These are phyloP conservation scores for Umbellularia californica DNA, from an alignment of 164 flowering plant genomes.

Conservation along the genomic window DNA sequence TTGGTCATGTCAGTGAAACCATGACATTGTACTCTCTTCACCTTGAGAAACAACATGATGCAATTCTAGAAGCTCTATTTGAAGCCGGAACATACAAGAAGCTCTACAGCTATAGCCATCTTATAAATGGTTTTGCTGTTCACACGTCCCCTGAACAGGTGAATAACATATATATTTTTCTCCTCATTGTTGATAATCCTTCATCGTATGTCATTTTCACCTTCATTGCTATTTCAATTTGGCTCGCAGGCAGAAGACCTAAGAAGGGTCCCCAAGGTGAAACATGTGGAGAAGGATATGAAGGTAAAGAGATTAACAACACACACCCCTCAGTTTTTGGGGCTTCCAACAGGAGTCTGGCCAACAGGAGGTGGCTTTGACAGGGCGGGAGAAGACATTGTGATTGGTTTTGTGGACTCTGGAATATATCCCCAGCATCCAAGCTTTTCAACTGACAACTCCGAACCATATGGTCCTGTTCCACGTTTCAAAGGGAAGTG, in stretches of 20 bases:
- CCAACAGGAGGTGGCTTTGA: constrained; percentile 96
- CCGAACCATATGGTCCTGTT: constrained; percentile 81
- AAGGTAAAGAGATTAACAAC: constrained; percentile 88
- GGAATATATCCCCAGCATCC: constrained; percentile 93
- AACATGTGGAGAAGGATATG: constrained; percentile 90
- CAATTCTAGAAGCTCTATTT: constrained; percentile 81
- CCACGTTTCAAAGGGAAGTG: constrained; percentile 86
- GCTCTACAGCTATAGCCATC: constrained; percentile 90
- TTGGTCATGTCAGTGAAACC: constrained; percentile 45
- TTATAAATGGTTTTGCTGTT: constrained; percentile 90
- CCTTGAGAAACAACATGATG: constrained; percentile 88
- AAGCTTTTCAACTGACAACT: constrained; percentile 60
- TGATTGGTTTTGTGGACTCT: constrained; percentile 93
- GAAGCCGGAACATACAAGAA: constrained; percentile 73
- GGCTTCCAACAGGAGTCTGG: constrained; percentile 99
- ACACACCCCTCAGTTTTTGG: constrained; percentile 96
- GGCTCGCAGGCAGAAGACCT: constrained; percentile 83
- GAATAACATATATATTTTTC: constrained; percentile 1
- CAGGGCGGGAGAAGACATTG: constrained; percentile 91
- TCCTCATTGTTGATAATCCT: background rate
- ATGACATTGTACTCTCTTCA: constrained; percentile 72
- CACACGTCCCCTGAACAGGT: constrained; percentile 90
- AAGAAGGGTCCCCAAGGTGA: constrained; percentile 69
- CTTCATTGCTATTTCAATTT: constrained; percentile 9
- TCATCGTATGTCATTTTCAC: background rate